Evolutionary conservation across 345 rosid genomes (phyloP), one percentile per base, ranked within the genome.

Genomic region (Gossypium arboreum): DNA sequence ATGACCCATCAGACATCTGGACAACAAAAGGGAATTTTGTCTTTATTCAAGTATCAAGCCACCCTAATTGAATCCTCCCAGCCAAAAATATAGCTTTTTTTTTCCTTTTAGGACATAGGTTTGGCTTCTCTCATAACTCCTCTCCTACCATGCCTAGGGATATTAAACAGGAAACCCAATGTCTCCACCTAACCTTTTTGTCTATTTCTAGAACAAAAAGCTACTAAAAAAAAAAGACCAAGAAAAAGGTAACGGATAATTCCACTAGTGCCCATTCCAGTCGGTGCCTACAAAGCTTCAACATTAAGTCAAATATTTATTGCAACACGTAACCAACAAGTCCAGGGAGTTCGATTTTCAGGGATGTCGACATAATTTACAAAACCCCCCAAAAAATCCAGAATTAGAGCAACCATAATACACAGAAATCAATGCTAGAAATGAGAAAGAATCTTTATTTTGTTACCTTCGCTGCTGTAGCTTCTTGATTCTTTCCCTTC

Each of bases 311-410:
- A 60, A 17, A 11, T 5, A 17, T 9, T 17, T 43, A 47, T 20
- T 63, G 16, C 29, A 68, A 68, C 72, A 57, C 41, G 59, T 63
- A 45, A 78, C 72, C 68, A 72, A 64, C 73, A 79, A 61, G 25
- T 24, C 48, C 45, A 56, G 61, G 70, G 39, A 68, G 63, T 59
- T 76, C 57, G 52, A 77, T 64, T 61, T 58, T 68, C 74, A 50
- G 65, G 43, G 79, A 55, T 52, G 84, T 76, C 71, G 66, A 74
- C 73, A 78, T 80, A 81, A 83, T 84, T 82, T 80, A 82, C 84
- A 85, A 52, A 73, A 11, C 58, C 58, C 22, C 58, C 58, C n/a
- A 72, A 69, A 75, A 77, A 20, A 22, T 16, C 50, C 56, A 76
- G 68, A 73, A 61, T 63, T 13, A 68, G 68, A 29, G 54, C 39